Conservation (phyloP, 139 green algal species). For the Spirogloea muscicola region DNA sequence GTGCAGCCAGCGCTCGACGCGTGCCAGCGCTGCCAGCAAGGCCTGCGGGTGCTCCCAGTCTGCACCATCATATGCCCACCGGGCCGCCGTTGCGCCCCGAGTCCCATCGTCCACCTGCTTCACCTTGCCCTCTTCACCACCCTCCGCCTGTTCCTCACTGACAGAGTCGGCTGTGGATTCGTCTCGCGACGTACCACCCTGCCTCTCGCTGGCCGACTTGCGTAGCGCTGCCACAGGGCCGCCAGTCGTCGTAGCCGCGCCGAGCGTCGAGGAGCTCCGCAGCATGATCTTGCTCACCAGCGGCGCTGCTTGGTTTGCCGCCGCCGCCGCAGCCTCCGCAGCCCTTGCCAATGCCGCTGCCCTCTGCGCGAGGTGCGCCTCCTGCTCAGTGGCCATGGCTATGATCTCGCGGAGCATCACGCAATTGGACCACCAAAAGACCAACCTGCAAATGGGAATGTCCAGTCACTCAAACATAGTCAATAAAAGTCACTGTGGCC, state of each 20-base stretch:
- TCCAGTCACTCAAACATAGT: too few species aligned
- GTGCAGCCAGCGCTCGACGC: neutral
- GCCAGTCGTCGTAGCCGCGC: neutral
- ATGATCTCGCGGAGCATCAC: conserved; percentile 10
- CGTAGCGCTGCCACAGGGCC: neutral
- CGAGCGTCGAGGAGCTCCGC: neutral
- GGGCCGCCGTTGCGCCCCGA: neutral
- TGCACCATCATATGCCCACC: too few species aligned
- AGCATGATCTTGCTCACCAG: too few species aligned
- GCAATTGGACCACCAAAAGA: conserved; percentile 17
- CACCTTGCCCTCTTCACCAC: neutral
- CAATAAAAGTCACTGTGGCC: too few species aligned
- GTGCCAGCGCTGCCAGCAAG: neutral
- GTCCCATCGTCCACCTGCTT: too few species aligned
- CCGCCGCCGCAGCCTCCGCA: too few species aligned
- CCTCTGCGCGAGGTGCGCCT: too few species aligned
- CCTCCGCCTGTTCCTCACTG: neutral
- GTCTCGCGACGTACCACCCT: too few species aligned
- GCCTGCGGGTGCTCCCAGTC: neutral
- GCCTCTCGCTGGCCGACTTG: neutral
- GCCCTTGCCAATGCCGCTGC: too few species aligned
- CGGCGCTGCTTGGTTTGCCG: too few species aligned
- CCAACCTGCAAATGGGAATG: too few species aligned
- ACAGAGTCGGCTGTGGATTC: too few species aligned
- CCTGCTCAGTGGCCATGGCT: neutral